A percentile compares a stretch with the other conserved stretches of the same genome.
phyloP scores from a whole-genome alignment of 352 stramenopile genomes.

The Phytophthora sp. region DNA sequence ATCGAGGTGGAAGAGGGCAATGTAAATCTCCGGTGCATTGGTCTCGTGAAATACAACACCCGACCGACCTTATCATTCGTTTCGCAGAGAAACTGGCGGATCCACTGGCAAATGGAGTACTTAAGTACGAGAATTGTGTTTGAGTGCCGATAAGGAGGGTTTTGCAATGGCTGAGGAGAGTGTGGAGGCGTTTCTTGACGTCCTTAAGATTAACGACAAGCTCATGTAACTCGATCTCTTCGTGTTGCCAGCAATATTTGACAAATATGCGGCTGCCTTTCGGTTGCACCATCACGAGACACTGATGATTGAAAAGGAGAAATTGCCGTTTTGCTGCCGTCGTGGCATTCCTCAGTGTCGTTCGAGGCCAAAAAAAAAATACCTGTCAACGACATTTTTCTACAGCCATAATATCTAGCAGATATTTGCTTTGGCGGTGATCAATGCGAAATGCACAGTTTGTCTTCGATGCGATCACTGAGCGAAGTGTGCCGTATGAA shows the following conservation, averaged over 20 bases:
- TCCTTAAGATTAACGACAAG: constrained; percentile 36
- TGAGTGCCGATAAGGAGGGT: constrained; percentile 36
- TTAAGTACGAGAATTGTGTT: constrained; percentile 33
- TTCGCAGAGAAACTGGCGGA: constrained; percentile 32
- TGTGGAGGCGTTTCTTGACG: constrained; percentile 24
- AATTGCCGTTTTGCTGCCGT: constrained; percentile 26
- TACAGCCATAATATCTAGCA: constrained; percentile 28
- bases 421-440: constrained; percentile 38
- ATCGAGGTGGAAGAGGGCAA: constrained; percentile 25
- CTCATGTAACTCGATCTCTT: constrained; percentile 36
- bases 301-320: constrained; percentile 39
- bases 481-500: background rate
- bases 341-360: constrained; percentile 39
- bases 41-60: constrained; percentile 24
- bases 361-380: constrained; percentile 13
- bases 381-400: constrained; percentile 11
- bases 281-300: constrained; percentile 27
- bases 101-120: constrained; percentile 22
- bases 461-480: constrained; percentile 36
- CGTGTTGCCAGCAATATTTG: constrained; percentile 26
- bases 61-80: constrained; percentile 23
- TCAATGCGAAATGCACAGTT: constrained; percentile 34
- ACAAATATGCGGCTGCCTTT: constrained; percentile 32
- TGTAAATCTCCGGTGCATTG: constrained; percentile 21
- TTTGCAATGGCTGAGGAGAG: constrained; percentile 29